phyloP scores from a whole-genome alignment of 202 grass and related monocot species.

The Panicum virgatum region DNA sequence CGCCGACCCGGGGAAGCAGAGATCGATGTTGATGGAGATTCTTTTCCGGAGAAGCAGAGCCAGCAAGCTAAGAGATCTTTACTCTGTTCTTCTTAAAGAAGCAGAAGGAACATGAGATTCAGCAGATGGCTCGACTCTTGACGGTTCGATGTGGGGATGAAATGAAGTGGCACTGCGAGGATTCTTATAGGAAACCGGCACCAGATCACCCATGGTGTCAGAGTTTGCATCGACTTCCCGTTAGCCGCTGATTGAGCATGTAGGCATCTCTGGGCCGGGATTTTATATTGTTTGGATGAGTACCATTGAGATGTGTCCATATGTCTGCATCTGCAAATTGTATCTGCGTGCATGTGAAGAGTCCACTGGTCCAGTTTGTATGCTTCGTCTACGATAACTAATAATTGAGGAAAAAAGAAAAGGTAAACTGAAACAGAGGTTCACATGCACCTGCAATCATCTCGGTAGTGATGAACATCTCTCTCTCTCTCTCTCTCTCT shows the following conservation, averaged over 20 bases:
- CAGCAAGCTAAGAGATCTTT: not conserved
- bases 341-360: slow-evolving; percentile 9
- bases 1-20: not conserved
- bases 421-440: not conserved
- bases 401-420: too few species aligned
- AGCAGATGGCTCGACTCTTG: not conserved
- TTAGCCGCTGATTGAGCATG: slow-evolving; percentile 3
- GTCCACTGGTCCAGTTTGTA: not conserved
- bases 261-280: not conserved
- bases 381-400: not conserved
- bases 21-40: not conserved
- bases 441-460: slow-evolving; percentile 17
- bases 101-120: not conserved
- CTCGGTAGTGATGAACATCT: not conserved
- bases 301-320: not conserved
- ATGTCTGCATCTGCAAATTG: not conserved
- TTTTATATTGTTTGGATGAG: not conserved
- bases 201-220: slow-evolving; percentile 10
- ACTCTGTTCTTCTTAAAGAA: not conserved
- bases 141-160: too few species aligned
- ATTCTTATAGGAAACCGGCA: not conserved
- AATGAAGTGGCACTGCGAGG: not conserved
- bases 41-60: not conserved
- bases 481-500: too few species aligned
- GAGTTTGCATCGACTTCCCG: not conserved